A percentile compares a stretch with the other conserved stretches of the same genome.
phyloP scores from a whole-genome alignment of 2,329 filamentous ascomycete species.

The Fonsecaea erecta region DNA sequence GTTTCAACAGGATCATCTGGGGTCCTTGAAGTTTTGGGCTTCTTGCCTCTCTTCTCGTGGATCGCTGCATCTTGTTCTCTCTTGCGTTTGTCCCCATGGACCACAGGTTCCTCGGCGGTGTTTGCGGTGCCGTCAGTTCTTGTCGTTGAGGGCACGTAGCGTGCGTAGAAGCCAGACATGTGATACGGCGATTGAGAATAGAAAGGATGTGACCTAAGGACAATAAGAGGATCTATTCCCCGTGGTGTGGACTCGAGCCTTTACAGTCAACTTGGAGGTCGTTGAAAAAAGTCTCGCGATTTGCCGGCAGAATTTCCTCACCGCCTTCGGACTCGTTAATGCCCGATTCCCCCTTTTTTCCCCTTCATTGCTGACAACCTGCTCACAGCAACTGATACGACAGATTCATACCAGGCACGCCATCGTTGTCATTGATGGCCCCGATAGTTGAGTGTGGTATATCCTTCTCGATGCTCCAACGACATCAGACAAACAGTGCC shows the following conservation, averaged over 20 bases:
- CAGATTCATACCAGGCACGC: background rate
- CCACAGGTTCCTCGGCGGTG: background rate
- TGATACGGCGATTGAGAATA: background rate
- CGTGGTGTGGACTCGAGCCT: background rate
- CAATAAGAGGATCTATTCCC: background rate
- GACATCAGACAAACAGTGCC: background rate
- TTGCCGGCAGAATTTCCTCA: constrained; percentile 22
- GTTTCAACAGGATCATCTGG: background rate
- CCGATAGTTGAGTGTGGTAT: background rate
- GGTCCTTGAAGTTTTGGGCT: constrained; percentile 44
- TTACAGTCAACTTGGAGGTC: background rate
- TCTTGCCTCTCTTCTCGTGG: constrained; percentile 45
- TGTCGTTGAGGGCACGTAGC: constrained; percentile 50
- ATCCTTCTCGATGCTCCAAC: background rate
- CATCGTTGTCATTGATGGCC: background rate
- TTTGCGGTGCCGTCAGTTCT: background rate
- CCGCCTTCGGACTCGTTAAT: constrained; percentile 7
- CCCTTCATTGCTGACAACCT: background rate
- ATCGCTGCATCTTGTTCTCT: constrained; percentile 37
- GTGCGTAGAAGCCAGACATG: constrained; percentile 56
- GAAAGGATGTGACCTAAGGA: background rate
- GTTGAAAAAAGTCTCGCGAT: constrained; percentile 15
- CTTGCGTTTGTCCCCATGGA: constrained; percentile 36
- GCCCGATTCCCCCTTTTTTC: background rate
- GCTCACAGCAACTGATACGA: background rate